Evolutionary conservation across 2,329 filamentous ascomycete species (phyloP).

Genomic region (Penicillium sp.): DNA sequence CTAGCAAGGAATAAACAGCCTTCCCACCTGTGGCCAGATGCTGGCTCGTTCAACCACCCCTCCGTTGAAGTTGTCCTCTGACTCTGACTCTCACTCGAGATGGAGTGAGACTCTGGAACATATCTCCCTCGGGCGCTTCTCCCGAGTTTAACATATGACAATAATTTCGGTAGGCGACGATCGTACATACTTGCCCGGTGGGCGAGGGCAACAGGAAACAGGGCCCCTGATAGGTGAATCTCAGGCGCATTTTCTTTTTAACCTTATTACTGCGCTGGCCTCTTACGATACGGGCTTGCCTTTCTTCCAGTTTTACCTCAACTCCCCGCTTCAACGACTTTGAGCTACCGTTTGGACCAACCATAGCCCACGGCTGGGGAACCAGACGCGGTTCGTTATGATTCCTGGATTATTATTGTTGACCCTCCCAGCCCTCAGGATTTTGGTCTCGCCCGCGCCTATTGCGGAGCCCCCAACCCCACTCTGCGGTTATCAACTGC

Average conservation of each 20-base stretch:
- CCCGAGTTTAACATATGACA: conserved; percentile 12
- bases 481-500: conserved; percentile 30
- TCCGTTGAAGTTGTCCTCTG: conserved; percentile 8
- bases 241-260: conserved; percentile 11
- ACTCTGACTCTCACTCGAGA: not conserved
- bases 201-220: conserved; percentile 1
- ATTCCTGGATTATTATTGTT: conserved; percentile 22
- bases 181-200: not conserved
- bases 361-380: conserved; percentile 5
- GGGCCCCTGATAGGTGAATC: conserved; percentile 11
- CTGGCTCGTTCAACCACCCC: conserved; percentile 16
- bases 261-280: conserved; percentile 9
- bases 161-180: conserved; percentile 8
- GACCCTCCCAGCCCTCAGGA: conserved; percentile 29
- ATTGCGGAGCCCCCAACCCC: conserved; percentile 28
- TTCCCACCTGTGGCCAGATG: conserved; percentile 22
- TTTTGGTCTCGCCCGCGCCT: conserved; percentile 29
- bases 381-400: not conserved
- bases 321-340: conserved; percentile 8
- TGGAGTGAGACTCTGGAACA: conserved; percentile 2
- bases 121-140: conserved; percentile 7
- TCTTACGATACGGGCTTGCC: conserved; percentile 8
- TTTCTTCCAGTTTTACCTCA: conserved; percentile 5
- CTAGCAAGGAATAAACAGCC: conserved; percentile 12
- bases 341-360: conserved; percentile 7